Evolutionary conservation across 2,329 filamentous ascomycete genomes (phyloP).

Genomic region (Fonsecaea erecta): DNA sequence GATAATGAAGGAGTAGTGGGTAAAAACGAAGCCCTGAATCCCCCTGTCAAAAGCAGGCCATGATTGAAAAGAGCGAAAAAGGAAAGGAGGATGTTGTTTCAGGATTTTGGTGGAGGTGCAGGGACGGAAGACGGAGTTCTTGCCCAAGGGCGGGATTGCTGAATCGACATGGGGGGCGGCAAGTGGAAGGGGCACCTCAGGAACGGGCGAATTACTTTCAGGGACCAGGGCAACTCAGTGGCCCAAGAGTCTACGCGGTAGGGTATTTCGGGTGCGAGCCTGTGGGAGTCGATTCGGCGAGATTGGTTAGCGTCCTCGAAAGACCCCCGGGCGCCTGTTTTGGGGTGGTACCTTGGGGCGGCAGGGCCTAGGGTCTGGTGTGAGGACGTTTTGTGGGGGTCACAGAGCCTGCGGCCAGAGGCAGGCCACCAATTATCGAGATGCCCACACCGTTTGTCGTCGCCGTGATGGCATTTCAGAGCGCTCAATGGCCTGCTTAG

Average conservation of each 20-base stretch:
- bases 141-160: neutral
- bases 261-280: neutral
- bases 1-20: slow-evolving; percentile 9
- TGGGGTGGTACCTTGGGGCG: slow-evolving; percentile 1
- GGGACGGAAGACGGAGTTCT: neutral
- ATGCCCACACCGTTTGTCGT: slow-evolving; percentile 7
- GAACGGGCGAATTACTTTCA: slow-evolving; percentile 13
- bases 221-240: neutral
- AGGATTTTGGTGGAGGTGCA: slow-evolving; percentile 5
- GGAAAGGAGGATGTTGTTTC: slow-evolving; percentile 22
- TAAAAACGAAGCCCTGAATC: slow-evolving; percentile 18
- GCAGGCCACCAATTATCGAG: slow-evolving; percentile 14
- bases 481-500: neutral
- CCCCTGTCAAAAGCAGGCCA: slow-evolving; percentile 19
- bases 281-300: neutral
- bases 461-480: neutral
- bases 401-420: neutral
- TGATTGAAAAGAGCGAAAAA: slow-evolving; percentile 18
- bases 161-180: neutral
- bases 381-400: slow-evolving; percentile 1
- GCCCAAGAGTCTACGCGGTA: neutral
- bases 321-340: slow-evolving; percentile 6
- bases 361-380: neutral
- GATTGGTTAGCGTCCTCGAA: slow-evolving; percentile 7
- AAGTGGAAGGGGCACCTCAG: neutral